phyloP scores from a whole-genome alignment of 2,329 filamentous ascomycete genomes.

The Paraconiothyrium sp. region DNA sequence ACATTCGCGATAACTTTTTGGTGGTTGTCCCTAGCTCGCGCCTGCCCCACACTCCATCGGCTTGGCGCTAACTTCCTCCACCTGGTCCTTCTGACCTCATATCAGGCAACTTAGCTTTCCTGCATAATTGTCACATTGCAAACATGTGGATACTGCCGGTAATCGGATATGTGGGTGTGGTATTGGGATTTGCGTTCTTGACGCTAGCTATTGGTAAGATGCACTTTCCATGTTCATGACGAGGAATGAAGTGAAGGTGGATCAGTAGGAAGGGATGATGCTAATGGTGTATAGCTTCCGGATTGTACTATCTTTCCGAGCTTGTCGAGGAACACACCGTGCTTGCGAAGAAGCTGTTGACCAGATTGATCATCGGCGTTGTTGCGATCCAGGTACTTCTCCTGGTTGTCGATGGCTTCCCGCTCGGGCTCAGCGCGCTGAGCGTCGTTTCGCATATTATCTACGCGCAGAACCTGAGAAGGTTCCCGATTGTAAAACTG shows the following conservation, averaged over 20 bases:
- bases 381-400: constrained; percentile 79
- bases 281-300: constrained; percentile 71
- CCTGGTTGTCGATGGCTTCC: constrained; percentile 84
- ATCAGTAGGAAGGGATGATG: constrained; percentile 1
- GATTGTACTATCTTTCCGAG: constrained; percentile 97
- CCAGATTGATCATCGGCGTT: constrained; percentile 83
- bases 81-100: constrained; percentile 19
- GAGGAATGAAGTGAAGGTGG: neutral
- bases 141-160: constrained; percentile 96
- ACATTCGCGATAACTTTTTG: constrained; percentile 17
- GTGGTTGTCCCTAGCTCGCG: neutral
- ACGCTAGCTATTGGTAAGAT: constrained; percentile 85
- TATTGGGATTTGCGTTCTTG: constrained; percentile 91
- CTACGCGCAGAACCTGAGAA: constrained; percentile 86
- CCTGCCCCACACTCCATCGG: constrained; percentile 13
- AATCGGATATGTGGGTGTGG: constrained; percentile 86
- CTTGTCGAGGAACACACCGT: constrained; percentile 98
- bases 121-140: neutral
- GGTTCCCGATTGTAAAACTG: constrained; percentile 81
- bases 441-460: constrained; percentile 83
- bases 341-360: constrained; percentile 85
- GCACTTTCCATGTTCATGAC: neutral
- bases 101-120: neutral
- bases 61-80: constrained; percentile 17
- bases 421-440: constrained; percentile 75